Conservation (phyloP, 2,329 filamentous ascomycete species). For the Knufia fluminis region DNA sequence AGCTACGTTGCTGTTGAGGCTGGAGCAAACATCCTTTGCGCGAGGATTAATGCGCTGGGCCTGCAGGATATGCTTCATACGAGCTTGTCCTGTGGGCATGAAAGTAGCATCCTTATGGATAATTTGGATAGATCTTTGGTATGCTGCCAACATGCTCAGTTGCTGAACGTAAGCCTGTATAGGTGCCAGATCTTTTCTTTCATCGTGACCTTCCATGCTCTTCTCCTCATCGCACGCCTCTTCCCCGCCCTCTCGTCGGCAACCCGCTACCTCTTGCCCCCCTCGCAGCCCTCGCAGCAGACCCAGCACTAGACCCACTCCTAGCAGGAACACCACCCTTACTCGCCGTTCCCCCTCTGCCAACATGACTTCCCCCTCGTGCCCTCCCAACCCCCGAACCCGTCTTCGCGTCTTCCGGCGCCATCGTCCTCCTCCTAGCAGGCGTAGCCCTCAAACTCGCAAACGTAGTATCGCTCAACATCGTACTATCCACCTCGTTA, state of each 20-base stretch:
- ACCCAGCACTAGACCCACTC: conserved; percentile 12
- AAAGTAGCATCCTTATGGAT: too few species aligned
- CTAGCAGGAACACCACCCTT: conserved; percentile 7
- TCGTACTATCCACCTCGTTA: conserved; percentile 16
- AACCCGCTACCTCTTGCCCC: conserved; percentile 16
- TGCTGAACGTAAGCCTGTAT: too few species aligned
- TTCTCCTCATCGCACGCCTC: conserved; percentile 29
- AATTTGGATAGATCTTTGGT: too few species aligned
- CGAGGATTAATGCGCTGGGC: too few species aligned
- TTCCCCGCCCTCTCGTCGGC: conserved; percentile 28
- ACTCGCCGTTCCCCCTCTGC: conserved; percentile 10
- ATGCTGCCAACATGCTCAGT: too few species aligned
- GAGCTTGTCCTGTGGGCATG: too few species aligned
- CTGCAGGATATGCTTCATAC: too few species aligned
- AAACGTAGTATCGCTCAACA: conserved; percentile 18
- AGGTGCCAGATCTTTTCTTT: too few species aligned
- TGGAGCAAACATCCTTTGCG: too few species aligned
- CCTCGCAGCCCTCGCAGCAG: conserved; percentile 28
- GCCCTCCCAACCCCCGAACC: not conserved
- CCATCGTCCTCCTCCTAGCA: conserved; percentile 17
- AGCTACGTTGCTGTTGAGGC: too few species aligned
- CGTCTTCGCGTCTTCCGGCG: conserved; percentile 3
- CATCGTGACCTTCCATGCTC: too few species aligned
- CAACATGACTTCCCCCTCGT: not conserved
- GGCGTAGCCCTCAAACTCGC: conserved; percentile 21